Base-by-base conservation (phyloP, 345 rosid genomes). In the Citrus australasica region DNA sequence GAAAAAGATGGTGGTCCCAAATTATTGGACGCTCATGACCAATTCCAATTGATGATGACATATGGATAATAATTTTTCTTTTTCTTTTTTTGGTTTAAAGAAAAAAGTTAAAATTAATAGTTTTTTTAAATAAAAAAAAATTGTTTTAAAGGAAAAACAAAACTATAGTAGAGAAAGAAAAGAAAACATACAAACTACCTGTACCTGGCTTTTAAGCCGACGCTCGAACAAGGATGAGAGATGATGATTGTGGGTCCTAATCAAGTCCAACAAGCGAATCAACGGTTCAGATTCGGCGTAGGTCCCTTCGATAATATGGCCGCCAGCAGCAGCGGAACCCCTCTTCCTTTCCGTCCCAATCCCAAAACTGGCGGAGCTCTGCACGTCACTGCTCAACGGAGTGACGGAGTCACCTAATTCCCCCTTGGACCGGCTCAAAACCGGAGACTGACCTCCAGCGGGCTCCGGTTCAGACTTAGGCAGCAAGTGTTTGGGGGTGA, bases 121-220 rank as follows among this genome's bases (percentile, higher is more conserved):
- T 0, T 42, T 16, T 42, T 46, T 46, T 11, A 13, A 46, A 46
- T n/a, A n/a, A n/a, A n/a, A n/a, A n/a, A n/a, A n/a, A n/a, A n/a
- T n/a, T 42, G 51, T 42, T 46, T 46, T 11, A 13, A 46, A 46
- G 3, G 5, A 46, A 22, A 53, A 22, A 33, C 1, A 27, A 28
- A 27, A 77, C 53, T 46, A 13, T 3, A 13, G 4, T 3, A 0
- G 51, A 46, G 13, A 13, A 13, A 46, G 51, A 46, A 46, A 46
- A 46, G 4, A 46, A 13, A 46, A 46, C 17, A 46, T 4, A 1
- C 13, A 46, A 46, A 1, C 51, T 3, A 3, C 4, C 51, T 3
- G 46, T 71, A 92, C 97, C 97, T 87, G 92, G 83, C 77, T 80
- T 58, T 82, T 79, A 46, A 83, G 88, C 84, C 89, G 89, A 85